Conservation (phyloP, 768 basidiomycete species). For the Goffeauzyma gilvescens region DNA sequence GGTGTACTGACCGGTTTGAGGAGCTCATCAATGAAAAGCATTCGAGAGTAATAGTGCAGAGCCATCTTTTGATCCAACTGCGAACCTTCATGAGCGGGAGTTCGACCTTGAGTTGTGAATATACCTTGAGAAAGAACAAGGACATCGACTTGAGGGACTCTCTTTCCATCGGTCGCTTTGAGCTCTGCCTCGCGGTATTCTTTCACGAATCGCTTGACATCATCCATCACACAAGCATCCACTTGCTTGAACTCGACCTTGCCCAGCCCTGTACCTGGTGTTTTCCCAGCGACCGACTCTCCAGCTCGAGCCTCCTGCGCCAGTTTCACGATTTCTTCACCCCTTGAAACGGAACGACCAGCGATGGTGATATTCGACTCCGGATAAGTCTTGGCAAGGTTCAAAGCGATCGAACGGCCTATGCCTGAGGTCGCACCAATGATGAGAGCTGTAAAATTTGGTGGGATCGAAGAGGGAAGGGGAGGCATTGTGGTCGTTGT, state of each 20-base stretch:
- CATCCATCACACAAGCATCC: conserved; percentile 7
- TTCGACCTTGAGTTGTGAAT: conserved; percentile 9
- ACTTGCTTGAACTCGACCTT: conserved; percentile 4
- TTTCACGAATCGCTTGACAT: conserved; percentile 12
- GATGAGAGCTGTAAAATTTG: too few relatives aligned
- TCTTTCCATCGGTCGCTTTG: neutral
- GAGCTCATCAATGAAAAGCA: conserved; percentile 12
- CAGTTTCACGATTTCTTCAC: conserved; percentile 1
- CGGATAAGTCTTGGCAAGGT: conserved; percentile 2
- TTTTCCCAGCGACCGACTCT: neutral
- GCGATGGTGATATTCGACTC: conserved; percentile 7
- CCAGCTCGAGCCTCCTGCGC: neutral
- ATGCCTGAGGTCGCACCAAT: neutral
- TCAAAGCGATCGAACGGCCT: conserved; percentile 2
- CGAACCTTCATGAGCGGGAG: conserved; percentile 4
- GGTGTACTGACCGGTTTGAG: too few relatives aligned
- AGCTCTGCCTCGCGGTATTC: neutral
- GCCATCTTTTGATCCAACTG: conserved; percentile 9
- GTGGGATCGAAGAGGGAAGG: too few relatives aligned
- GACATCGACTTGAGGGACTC: conserved; percentile 4
- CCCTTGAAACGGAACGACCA: conserved; percentile 3
- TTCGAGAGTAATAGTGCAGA: conserved; percentile 12
- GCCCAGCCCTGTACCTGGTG: neutral
- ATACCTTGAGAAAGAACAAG: conserved; percentile 11
- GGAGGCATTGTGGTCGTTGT: too few relatives aligned